phyloP scores from a whole-genome alignment of 768 basidiomycete genomes.

The Mycena leptocephala region DNA sequence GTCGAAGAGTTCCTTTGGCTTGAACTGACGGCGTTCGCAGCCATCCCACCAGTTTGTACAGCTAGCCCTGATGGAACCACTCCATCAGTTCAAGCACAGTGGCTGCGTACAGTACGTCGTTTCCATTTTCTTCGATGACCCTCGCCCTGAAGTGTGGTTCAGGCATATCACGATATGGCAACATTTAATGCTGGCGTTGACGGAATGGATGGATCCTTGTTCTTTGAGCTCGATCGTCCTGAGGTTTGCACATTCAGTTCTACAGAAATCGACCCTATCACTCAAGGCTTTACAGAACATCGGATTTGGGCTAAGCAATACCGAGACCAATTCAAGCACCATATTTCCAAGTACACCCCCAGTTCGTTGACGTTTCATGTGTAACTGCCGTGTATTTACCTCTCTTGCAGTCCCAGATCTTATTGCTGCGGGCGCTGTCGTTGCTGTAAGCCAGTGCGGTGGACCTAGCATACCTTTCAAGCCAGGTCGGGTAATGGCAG shows the following conservation, averaged over 20 bases:
- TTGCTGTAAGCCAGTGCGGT: conserved; percentile 14
- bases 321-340: conserved; percentile 5
- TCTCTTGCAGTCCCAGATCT: conserved; percentile 18
- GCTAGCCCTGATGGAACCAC: conserved; percentile 18
- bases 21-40: conserved; percentile 18
- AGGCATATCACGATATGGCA: conserved; percentile 31
- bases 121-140: background rate
- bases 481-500: conserved; percentile 20
- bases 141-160: background rate
- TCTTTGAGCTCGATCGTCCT: conserved; percentile 24
- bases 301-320: conserved; percentile 17
- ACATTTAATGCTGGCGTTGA: conserved; percentile 17
- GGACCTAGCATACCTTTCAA: conserved; percentile 25
- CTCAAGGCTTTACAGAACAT: conserved; percentile 11
- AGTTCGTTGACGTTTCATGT: background rate
- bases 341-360: conserved; percentile 20
- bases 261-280: background rate
- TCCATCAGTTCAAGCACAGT: conserved; percentile 21
- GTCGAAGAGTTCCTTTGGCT: conserved; percentile 27
- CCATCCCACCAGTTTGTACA: conserved; percentile 14
- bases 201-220: conserved; percentile 19
- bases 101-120: conserved; percentile 21
- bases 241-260: background rate
- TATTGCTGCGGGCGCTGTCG: conserved; percentile 24
- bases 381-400: background rate